Conservation (phyloP, 495 filamentous ascomycete species). For the Pseudotulostoma volvatum region DNA sequence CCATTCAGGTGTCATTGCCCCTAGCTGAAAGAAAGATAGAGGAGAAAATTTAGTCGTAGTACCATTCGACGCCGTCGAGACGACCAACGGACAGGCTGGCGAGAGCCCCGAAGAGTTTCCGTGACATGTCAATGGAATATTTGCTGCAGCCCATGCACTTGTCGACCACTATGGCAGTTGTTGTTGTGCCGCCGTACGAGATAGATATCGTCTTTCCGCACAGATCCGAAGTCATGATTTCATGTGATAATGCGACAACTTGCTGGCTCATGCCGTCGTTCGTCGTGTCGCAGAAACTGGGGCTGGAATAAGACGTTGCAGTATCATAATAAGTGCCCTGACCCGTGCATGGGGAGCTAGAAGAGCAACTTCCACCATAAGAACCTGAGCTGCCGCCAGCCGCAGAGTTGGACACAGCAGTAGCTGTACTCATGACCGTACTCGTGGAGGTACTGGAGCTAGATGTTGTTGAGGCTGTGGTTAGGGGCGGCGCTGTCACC, state of each 20-base stretch:
- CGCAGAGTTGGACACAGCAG: conserved; percentile 6
- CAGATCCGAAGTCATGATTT: conserved; percentile 42
- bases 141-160: conserved; percentile 55
- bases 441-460: conserved; percentile 5
- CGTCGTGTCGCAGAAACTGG: conserved; percentile 29
- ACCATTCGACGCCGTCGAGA: too few relatives aligned
- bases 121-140: conserved; percentile 30
- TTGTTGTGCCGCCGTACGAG: conserved; percentile 36
- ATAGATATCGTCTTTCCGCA: conserved; percentile 55
- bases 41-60: too few relatives aligned
- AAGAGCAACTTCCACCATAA: conserved; percentile 7
- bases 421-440: too few relatives aligned
- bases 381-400: conserved; percentile 4
- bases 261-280: conserved; percentile 26
- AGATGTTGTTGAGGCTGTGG: conserved; percentile 1
- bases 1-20: too few relatives aligned
- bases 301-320: conserved; percentile 17
- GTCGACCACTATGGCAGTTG: conserved; percentile 45
- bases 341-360: conserved; percentile 22
- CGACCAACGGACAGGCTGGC: conserved; percentile 16
- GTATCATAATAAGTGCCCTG: conserved; percentile 34
- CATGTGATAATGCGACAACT: conserved; percentile 29
- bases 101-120: conserved; percentile 24
- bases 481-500: conserved; percentile 1
- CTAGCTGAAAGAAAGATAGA: too few relatives aligned